Evolutionary conservation across 1,139 yeast species (phyloP), one percentile per base, ranked within the genome.

Genomic region (Komagataea norvegica): DNA sequence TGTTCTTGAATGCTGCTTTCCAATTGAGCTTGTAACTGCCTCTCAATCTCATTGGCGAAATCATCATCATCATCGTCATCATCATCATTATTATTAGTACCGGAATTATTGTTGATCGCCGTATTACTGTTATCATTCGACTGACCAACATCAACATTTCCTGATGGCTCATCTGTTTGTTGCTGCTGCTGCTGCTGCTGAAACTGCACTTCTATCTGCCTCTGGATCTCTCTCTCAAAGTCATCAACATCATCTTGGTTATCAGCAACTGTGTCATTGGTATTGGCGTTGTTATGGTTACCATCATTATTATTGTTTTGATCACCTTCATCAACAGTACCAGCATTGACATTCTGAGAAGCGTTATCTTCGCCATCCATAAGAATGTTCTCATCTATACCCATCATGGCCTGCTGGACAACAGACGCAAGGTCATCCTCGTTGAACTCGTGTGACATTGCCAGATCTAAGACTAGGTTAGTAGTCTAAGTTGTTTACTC

Each of bases 11-110:
- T 29, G 28, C 15, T 22, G 18, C 8, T 25, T 33, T 24, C 29
- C 31, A 30, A 24, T 18, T 44, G 43, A 22, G 32, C 37, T 31
- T 50, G 43, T 14, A 47, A 34, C 20, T 45, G 50, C 35, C 52
- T 38, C 36, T 50, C 55, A 18, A 51, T 50, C 18, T 49, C 54
- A 18, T 43, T 42, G 11, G 51, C 52, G 33, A 50, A 46, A 10
- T 47, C 53, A 36, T 49, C 52, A 21, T 38, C 47, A 5, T 40
- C 46, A 17, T 26, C 39, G n/a, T 33, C 26, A 17, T 26, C 25
- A 10, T 31, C 23, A 16, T 26, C 21, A 10, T 25, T 8, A 15
- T 11, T 13, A 14, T 11, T 20, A 14, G 18, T 15, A 18, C 8
- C 13, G 21, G 9, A 16, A 14, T 6, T 28, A 13, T 4, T 11